Evolutionary conservation across 805 yeast genomes (phyloP).

Genomic region (Novakomyces olei): DNA sequence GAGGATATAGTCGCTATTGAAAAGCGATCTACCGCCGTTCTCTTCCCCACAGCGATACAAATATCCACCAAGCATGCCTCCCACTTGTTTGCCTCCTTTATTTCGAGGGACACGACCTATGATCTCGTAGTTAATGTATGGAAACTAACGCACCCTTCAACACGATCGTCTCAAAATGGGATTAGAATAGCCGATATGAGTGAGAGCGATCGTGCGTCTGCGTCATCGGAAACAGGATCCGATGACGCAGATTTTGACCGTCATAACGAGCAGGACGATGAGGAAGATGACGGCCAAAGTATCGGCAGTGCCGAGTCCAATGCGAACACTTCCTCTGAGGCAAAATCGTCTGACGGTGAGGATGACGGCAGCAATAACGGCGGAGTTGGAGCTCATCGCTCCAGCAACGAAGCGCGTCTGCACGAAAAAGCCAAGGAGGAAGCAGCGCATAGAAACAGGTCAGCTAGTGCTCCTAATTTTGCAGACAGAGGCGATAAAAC

Average conservation of each 20-base stretch:
- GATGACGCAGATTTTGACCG: slow-evolving; percentile 5
- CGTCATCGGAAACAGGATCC: slow-evolving; percentile 3
- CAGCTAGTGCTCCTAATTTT: too few relatives aligned
- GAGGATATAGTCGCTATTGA: slow-evolving; percentile 54
- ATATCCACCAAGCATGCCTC: slow-evolving; percentile 40
- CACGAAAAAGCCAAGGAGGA: too few relatives aligned
- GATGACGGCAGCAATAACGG: too few relatives aligned
- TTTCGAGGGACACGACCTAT: slow-evolving; percentile 57
- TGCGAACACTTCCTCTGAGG: too few relatives aligned
- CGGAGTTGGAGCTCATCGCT: too few relatives aligned
- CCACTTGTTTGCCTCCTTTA: slow-evolving; percentile 70
- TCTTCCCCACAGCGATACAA: slow-evolving; percentile 74
- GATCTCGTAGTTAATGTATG: slow-evolving; percentile 49
- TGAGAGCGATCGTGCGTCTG: slow-evolving; percentile 7
- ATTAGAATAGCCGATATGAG: slow-evolving; percentile 2
- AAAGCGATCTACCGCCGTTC: slow-evolving; percentile 64
- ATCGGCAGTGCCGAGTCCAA: slow-evolving; percentile 6
- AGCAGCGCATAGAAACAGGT: too few relatives aligned
- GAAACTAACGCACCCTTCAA: slow-evolving; percentile 21
- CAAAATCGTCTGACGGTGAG: too few relatives aligned
- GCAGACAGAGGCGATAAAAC: too few relatives aligned
- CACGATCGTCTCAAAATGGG: slow-evolving; percentile 13
- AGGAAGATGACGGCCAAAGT: slow-evolving; percentile 10
- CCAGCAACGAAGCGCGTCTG: too few relatives aligned
- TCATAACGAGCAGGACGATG: slow-evolving; percentile 21